A percentile compares a stretch with the other conserved stretches of the same genome.
Conservation (phyloP, 1,139 yeast genomes). For the Magnusiomyces magnusii region DNA sequence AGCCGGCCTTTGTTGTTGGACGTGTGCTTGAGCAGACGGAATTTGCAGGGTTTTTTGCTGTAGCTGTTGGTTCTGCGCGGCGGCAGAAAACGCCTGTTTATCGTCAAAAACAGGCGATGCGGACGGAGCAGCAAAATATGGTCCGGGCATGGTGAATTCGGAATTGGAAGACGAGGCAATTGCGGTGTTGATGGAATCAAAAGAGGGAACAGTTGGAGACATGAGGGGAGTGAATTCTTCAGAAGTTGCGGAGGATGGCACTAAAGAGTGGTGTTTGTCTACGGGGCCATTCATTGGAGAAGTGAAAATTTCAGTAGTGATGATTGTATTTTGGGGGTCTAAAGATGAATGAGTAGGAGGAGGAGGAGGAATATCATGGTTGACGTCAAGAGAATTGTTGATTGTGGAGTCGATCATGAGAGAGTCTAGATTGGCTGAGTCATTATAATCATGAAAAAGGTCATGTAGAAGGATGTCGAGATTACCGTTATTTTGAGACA, state of each 20-base stretch:
- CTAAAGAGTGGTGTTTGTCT: constrained; percentile 3
- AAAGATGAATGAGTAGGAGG: constrained; percentile 4
- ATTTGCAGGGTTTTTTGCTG: constrained; percentile 10
- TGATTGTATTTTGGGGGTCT: constrained; percentile 15
- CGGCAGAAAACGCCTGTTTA: constrained; percentile 22
- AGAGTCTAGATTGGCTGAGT: constrained; percentile 9
- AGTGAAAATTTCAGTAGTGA: neutral
- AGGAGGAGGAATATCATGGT: neutral
- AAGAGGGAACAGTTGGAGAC: constrained; percentile 67
- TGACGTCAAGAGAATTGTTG: neutral
- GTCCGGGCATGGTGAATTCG: constrained; percentile 30
- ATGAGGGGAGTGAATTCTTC: constrained; percentile 58
- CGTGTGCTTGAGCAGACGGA: constrained; percentile 7
- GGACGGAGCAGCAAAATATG: constrained; percentile 36
- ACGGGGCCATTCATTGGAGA: constrained; percentile 10
- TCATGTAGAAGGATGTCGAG: constrained; percentile 5
- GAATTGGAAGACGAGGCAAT: constrained; percentile 19
- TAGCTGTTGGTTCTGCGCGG: constrained; percentile 11
- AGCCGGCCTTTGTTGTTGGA: constrained; percentile 10
- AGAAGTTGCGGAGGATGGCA: constrained; percentile 11
- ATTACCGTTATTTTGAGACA: neutral
- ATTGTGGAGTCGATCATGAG: constrained; percentile 5
- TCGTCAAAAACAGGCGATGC: constrained; percentile 53
- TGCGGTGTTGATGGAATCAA: constrained; percentile 35
- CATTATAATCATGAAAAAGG: constrained; percentile 10